Evolutionary conservation across 176 grass and related monocot species (phyloP).

Genomic region (Avena atlantica): DNA sequence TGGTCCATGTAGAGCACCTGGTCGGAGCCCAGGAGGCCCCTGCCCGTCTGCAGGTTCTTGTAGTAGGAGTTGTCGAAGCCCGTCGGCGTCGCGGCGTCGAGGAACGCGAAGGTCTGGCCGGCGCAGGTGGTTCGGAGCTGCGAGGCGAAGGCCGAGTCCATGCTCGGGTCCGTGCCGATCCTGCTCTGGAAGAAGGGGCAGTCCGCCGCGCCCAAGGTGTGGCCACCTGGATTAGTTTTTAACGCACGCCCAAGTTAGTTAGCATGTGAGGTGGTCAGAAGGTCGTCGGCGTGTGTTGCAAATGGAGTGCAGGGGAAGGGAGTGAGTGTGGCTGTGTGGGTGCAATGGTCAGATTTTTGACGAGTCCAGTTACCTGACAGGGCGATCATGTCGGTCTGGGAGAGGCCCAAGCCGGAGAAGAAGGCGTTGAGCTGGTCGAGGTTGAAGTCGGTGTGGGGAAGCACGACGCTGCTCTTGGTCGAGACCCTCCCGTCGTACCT

Average conservation of each 20-base stretch:
- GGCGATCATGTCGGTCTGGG: slow-evolving; percentile 70
- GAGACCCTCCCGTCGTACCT: slow-evolving; percentile 66
- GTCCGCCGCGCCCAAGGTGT: slow-evolving; percentile 52
- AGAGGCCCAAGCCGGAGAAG: slow-evolving; percentile 60
- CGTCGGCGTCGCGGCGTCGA: slow-evolving; percentile 15
- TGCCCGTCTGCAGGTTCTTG: slow-evolving; percentile 51
- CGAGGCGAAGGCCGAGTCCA: slow-evolving; percentile 31
- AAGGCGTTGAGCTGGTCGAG: slow-evolving; percentile 64
- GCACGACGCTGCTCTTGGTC: slow-evolving; percentile 47
- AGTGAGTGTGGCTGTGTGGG: not conserved
- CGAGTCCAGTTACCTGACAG: slow-evolving; percentile 54
- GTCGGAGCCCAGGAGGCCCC: slow-evolving; percentile 69
- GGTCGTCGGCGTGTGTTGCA: slow-evolving; percentile 8
- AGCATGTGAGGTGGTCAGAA: not conserved
- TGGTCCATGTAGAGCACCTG: slow-evolving; percentile 67
- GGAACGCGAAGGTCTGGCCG: slow-evolving; percentile 37
- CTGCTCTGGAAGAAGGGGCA: slow-evolving; percentile 53
- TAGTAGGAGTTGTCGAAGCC: slow-evolving; percentile 72
- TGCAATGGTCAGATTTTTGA: not conserved
- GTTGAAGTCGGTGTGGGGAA: slow-evolving; percentile 58
- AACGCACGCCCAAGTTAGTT: too few relatives aligned
- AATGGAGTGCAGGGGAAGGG: not conserved
- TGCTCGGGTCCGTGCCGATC: slow-evolving; percentile 44
- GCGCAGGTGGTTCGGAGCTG: slow-evolving; percentile 37
- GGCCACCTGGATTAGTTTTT: slow-evolving; percentile 35